Evolutionary conservation across 108 stramenopile genomes (phyloP).

Genomic region (Nitzschia sp.): DNA sequence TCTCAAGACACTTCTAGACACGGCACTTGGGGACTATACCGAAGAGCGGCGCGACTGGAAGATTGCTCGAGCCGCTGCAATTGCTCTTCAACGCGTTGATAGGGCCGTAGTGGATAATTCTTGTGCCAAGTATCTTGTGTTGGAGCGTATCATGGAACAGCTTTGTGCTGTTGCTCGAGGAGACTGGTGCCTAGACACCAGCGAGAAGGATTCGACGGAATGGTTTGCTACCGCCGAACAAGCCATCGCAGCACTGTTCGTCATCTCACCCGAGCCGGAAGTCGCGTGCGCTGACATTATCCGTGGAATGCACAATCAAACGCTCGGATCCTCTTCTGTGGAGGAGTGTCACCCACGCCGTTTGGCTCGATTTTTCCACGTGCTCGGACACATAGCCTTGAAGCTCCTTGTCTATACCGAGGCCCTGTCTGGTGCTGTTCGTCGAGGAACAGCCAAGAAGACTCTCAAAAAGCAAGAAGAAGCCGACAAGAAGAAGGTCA

Average conservation of each 20-base stretch:
- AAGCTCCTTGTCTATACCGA: conserved; percentile 94
- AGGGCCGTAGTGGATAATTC: conserved; percentile 64
- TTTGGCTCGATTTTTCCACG: conserved; percentile 94
- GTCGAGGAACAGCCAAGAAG: conserved; percentile 76
- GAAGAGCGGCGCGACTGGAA: conserved; percentile 82
- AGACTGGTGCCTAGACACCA: conserved; percentile 82
- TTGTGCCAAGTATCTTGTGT: conserved; percentile 74
- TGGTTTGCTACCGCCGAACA: conserved; percentile 94
- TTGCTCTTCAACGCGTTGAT: conserved; percentile 74
- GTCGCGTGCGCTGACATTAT: conserved; percentile 73
- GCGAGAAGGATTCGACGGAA: conserved; percentile 59
- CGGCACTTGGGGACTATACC: conserved; percentile 79
- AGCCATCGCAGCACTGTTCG: conserved; percentile 80
- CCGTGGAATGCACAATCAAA: conserved; percentile 58
- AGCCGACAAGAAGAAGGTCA: conserved; percentile 60
- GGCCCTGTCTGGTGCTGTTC: conserved; percentile 71
- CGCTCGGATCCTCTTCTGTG: conserved; percentile 33
- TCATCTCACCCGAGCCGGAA: conserved; percentile 80
- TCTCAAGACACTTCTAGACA: conserved; percentile 75
- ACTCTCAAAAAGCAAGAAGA: conserved; percentile 82
- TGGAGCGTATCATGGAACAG: conserved; percentile 78
- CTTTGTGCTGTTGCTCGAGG: conserved; percentile 79
- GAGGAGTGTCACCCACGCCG: conserved; percentile 60
- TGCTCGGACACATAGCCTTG: conserved; percentile 93
- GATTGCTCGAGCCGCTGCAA: conserved; percentile 74